phyloP scores from a whole-genome alignment of 441 rosid genomes.

The Adansonia grandidieri region DNA sequence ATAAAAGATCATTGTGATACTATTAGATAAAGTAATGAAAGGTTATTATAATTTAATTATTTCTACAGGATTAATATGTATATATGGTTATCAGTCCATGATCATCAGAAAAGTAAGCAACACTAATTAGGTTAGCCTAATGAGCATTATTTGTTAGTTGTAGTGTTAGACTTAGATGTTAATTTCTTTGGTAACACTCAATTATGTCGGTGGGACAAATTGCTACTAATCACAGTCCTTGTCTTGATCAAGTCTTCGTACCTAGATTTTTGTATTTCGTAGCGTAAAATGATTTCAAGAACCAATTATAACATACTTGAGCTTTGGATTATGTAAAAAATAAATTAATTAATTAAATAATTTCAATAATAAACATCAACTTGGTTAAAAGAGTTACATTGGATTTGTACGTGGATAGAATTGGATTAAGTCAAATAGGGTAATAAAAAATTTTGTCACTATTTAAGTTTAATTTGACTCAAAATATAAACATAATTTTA shows the following conservation, averaged over 20 bases:
- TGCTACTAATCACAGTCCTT: not conserved
- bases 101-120: not conserved
- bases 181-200: slow-evolving; percentile 16
- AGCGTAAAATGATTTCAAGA: not conserved
- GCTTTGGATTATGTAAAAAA: not conserved
- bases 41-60: not conserved
- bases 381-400: not conserved
- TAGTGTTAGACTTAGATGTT: slow-evolving; percentile 12
- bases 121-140: not conserved
- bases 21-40: not conserved
- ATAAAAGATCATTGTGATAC: not conserved
- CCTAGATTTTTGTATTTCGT: not conserved
- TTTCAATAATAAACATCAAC: too few species aligned
- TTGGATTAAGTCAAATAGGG: too few species aligned
- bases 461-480: too few species aligned
- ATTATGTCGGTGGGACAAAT: not conserved
- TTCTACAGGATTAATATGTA: not conserved
- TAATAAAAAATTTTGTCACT: too few species aligned
- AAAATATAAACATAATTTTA: too few species aligned
- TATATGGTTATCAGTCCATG: not conserved
- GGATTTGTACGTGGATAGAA: too few species aligned
- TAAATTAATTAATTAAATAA: not conserved
- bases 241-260: not conserved
- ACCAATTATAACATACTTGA: slow-evolving; percentile 9
- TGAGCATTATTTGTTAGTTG: slow-evolving; percentile 17